phyloP scores from a whole-genome alignment of 2,329 filamentous ascomycete species.

The Pestalotiopsis sp. region DNA sequence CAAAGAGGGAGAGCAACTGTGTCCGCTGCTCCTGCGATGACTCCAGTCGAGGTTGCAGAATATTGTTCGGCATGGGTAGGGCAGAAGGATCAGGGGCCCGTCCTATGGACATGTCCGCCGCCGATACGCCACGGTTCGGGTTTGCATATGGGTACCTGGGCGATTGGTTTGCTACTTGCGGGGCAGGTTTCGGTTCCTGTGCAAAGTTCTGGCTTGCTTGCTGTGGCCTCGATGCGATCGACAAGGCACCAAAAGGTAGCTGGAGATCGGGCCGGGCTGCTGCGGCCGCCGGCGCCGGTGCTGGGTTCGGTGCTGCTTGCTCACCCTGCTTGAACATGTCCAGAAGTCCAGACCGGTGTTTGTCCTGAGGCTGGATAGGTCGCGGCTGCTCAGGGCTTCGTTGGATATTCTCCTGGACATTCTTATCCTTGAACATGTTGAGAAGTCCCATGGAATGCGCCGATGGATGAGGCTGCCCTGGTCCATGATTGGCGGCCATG shows the following conservation, averaged over 20 bases:
- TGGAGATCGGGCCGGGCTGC: constrained; percentile 27
- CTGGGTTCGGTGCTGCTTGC: constrained; percentile 34
- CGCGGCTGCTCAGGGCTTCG: neutral
- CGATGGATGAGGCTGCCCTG: constrained; percentile 22
- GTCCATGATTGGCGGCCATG: constrained; percentile 16
- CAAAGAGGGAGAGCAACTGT: constrained; percentile 8
- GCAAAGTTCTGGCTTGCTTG: neutral
- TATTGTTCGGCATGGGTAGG: constrained; percentile 26
- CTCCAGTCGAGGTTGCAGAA: constrained; percentile 35
- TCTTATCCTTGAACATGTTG: constrained; percentile 42
- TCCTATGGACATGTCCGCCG: constrained; percentile 26
- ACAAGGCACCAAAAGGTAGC: constrained; percentile 41
- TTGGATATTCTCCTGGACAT: constrained; percentile 16
- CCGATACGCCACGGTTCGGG: constrained; percentile 19
- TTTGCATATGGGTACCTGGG: constrained; percentile 13
- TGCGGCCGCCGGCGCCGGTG: neutral
- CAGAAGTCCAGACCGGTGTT: constrained; percentile 52
- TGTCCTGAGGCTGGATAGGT: constrained; percentile 30
- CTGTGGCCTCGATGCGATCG: constrained; percentile 39
- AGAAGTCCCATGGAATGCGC: constrained; percentile 37
- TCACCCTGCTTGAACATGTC: constrained; percentile 55
- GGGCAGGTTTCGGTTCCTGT: neutral
- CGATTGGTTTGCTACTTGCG: neutral
- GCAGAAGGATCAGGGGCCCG: constrained; percentile 29
- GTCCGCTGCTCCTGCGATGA: constrained; percentile 24